Base-by-base conservation (phyloP, 2,329 filamentous ascomycete genomes). In the Coleophoma eucalyptorum region DNA sequence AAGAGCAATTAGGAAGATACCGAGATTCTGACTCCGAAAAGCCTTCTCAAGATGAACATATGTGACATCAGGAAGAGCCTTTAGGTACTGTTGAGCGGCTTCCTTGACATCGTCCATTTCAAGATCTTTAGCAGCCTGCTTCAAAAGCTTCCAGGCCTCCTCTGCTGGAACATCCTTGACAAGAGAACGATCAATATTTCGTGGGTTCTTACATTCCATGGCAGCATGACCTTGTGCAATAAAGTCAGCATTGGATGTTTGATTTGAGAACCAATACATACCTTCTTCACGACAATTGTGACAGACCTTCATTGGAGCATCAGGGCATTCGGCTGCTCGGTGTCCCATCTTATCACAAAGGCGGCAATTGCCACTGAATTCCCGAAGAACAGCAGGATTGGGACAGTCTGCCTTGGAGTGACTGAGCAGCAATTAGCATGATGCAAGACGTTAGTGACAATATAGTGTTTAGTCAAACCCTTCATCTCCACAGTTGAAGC, bases 91-190 rank as follows among this genome's bases (percentile, higher is more conserved):
- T 50, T 79, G 71, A 7, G 80, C 65, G 3, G 74, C 80, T 48
- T 77, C 73, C 65, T 86, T 87, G 64, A 81, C 75, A 46, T 86
- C 79, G 32, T 86, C 81, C 5, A 85, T 64, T 50, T 89, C 85
- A 20, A 70, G 71, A 32, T 80, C 77, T 1, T 61, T 55, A 44
- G 74, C 76, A 1, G 81, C 84, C 21, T 67, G 61, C 51, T 71
- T 67, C 49, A 90, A 72, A 52, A 78, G 71, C 2, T 67, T 63
- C 80, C 86, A 86, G 3, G 84, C 83, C 16, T 70, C 68, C 7
- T 87, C 83, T 0, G 73, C 70, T 13, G 69, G 55, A 32, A 80
- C 65, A 38, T 76, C 72, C 5, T 75, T 71, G 48, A 84, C 56
- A 34, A 74, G 55, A 20, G 71, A 71, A 32, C 79, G 76, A 52